Conservation (phyloP, 306 rosid genomes). For the Canavalia ensiformis region DNA sequence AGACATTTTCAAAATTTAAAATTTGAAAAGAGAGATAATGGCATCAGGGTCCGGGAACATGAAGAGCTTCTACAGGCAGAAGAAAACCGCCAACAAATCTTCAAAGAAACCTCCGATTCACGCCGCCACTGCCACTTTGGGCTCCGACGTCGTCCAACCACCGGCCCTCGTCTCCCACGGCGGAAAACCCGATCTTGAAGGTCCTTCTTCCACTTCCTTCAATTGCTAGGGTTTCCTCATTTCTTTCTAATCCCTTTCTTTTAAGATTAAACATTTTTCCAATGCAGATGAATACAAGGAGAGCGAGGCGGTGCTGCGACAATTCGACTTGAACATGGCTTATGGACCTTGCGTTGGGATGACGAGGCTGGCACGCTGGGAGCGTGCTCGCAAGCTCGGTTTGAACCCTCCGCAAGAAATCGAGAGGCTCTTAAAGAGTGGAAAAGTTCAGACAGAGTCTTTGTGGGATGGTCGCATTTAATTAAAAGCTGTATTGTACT, state of each 20-base stretch:
- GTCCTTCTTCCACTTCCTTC: conserved; percentile 18
- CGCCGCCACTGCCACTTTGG: conserved; percentile 47
- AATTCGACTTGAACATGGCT: conserved; percentile 83
- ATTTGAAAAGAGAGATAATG: conserved; percentile 47
- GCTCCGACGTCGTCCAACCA: conserved; percentile 52
- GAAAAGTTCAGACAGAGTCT: conserved; percentile 54
- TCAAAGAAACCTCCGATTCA: conserved; percentile 50
- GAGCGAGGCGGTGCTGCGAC: conserved; percentile 66
- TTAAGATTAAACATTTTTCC: neutral
- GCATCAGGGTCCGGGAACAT: conserved; percentile 54
- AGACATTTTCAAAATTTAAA: conserved; percentile 49
- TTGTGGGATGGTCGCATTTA: conserved; percentile 72
- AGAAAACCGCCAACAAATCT: conserved; percentile 51
- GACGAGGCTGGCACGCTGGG: conserved; percentile 77
- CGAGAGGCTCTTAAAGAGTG: conserved; percentile 55
- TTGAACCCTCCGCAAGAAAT: conserved; percentile 75
- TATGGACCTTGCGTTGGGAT: conserved; percentile 90
- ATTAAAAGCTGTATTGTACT: neutral
- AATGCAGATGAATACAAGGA: conserved; percentile 67
- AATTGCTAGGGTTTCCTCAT: conserved; percentile 20
- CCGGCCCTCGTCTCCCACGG: conserved; percentile 55
- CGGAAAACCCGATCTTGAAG: conserved; percentile 53
- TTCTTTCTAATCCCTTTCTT: neutral
- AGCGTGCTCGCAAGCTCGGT: conserved; percentile 77
- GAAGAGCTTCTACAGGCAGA: conserved; percentile 72